These are phyloP conservation scores for Clitoria ternatea DNA, from an alignment of 306 rosid species.

Conservation along the genomic window DNA sequence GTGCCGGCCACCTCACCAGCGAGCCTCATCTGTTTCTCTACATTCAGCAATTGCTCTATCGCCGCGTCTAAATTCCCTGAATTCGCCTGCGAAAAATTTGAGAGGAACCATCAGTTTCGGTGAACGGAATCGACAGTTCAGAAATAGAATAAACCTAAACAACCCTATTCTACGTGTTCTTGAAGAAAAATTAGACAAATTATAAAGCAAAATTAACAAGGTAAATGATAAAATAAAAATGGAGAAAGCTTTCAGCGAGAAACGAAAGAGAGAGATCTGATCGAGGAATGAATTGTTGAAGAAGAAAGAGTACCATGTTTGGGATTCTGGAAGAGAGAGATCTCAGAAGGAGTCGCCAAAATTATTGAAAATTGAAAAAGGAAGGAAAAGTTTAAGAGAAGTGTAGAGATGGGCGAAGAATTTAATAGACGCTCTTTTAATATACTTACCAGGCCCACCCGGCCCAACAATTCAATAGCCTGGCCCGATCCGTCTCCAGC, in stretches of 20 bases:
- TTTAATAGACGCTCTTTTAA: neutral
- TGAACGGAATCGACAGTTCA: neutral
- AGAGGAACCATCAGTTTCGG: neutral
- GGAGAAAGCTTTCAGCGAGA: neutral
- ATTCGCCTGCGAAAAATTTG: constrained; percentile 46
- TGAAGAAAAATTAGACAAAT: neutral
- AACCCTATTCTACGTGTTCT: neutral
- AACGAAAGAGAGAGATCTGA: constrained; percentile 12
- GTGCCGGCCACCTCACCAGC: constrained; percentile 75
- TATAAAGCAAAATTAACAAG: neutral
- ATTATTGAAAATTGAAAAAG: constrained; percentile 11
- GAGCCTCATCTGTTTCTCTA: constrained; percentile 85
- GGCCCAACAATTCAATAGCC: neutral
- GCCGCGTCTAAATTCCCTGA: constrained; percentile 50
- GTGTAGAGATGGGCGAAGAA: neutral
- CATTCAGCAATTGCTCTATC: constrained; percentile 74
- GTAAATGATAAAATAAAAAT: neutral
- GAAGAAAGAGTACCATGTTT: constrained; percentile 27
- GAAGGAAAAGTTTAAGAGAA: neutral
- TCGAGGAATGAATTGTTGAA: neutral
- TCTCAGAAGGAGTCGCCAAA: constrained; percentile 8
- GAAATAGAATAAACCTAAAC: neutral
- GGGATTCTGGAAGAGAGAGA: constrained; percentile 22
- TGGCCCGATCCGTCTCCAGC: neutral
- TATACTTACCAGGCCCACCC: constrained; percentile 6